Evolutionary conservation across 2,329 filamentous ascomycete genomes (phyloP).

Genomic region (Paracoccidioides brasiliensis): DNA sequence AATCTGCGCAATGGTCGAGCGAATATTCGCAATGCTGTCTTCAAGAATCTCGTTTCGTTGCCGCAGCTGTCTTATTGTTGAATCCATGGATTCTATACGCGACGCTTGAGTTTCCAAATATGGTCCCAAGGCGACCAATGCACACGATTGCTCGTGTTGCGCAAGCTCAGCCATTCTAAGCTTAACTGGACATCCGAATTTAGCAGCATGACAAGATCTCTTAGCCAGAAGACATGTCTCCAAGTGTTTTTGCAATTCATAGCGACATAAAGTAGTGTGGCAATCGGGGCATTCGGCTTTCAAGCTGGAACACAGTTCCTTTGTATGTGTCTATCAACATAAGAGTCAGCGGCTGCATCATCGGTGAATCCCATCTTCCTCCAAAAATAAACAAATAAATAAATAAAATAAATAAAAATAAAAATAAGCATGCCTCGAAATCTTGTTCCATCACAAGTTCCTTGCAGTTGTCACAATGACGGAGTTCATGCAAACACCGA

Average conservation of each 20-base stretch:
- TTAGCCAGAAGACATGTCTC: constrained; percentile 26
- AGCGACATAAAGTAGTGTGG: constrained; percentile 20
- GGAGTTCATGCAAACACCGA: constrained; percentile 41
- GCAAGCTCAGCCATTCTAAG: constrained; percentile 26
- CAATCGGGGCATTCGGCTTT: constrained; percentile 28
- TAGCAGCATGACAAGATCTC: constrained; percentile 25
- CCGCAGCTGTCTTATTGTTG: constrained; percentile 32
- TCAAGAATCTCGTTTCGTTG: constrained; percentile 37
- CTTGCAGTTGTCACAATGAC: constrained; percentile 41
- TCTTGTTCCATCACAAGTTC: constrained; percentile 42
- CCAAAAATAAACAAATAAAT: too few relatives aligned
- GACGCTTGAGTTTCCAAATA: constrained; percentile 33
- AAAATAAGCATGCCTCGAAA: constrained; percentile 31
- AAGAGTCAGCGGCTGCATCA: constrained; percentile 1
- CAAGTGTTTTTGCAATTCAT: constrained; percentile 23
- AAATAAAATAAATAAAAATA: too few relatives aligned
- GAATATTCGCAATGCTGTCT: constrained; percentile 32
- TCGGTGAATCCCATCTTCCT: neutral
- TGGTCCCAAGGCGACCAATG: constrained; percentile 36
- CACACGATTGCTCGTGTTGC: constrained; percentile 37
- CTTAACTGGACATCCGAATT: constrained; percentile 32
- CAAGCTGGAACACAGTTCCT: constrained; percentile 25
- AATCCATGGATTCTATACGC: constrained; percentile 31
- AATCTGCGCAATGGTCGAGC: constrained; percentile 24
- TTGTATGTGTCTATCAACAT: constrained; percentile 22